Evolutionary conservation across 257 asterid genomes (phyloP).

Genomic region (Rehmannia glutinosa): DNA sequence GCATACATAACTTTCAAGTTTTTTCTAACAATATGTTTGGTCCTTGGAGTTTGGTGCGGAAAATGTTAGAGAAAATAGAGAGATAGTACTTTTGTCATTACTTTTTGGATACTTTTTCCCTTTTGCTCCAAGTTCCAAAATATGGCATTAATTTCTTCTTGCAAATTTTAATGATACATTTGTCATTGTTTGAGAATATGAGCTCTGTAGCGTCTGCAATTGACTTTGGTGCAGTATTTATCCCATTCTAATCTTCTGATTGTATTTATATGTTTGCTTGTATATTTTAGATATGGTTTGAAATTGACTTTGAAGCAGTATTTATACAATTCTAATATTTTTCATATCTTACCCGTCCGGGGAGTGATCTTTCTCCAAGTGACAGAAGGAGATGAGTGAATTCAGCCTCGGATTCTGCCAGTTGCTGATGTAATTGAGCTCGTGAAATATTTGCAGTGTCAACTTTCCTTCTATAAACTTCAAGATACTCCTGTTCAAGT

Average conservation of each 20-base stretch:
- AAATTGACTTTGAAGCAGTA: not conserved
- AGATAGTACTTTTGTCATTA: too few species aligned
- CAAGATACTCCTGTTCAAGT: constrained; percentile 93
- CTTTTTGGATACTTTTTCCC: not conserved
- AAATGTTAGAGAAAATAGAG: not conserved
- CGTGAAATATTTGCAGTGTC: constrained; percentile 86
- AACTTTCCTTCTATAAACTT: constrained; percentile 84
- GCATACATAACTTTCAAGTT: not conserved
- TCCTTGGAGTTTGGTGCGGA: not conserved
- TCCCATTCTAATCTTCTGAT: not conserved
- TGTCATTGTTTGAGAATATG: not conserved
- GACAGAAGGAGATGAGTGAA: constrained; percentile 83
- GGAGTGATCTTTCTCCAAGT: constrained; percentile 95
- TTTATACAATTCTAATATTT: not conserved
- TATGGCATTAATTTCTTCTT: too few species aligned
- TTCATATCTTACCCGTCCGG: constrained; percentile 60
- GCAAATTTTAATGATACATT: not conserved
- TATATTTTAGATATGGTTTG: too few species aligned
- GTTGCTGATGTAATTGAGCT: constrained; percentile 82
- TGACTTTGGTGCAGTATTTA: not conserved
- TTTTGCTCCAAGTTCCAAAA: too few species aligned
- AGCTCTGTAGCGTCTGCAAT: not conserved
- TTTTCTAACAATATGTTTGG: not conserved
- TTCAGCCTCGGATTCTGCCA: constrained; percentile 92
- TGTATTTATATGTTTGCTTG: too few species aligned